Evolutionary conservation across 2,329 filamentous ascomycete species (phyloP).

Genomic region (Phialocephala subalpina): DNA sequence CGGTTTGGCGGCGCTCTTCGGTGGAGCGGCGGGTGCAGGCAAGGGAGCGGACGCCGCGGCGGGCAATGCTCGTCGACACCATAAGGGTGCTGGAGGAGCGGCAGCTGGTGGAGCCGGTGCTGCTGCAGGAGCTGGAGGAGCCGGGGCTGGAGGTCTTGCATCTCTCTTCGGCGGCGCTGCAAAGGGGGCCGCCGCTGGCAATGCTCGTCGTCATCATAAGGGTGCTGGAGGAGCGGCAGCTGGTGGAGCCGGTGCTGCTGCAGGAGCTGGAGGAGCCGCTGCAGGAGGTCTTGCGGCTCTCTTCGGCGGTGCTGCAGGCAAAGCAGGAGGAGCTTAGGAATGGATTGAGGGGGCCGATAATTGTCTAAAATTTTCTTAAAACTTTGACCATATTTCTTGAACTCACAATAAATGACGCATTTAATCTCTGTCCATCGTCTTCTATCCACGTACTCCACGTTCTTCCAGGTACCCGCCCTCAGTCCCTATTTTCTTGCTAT

Average conservation of each 20-base stretch:
- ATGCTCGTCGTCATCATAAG: too few relatives aligned
- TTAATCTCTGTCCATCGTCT: too few relatives aligned
- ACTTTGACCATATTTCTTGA: too few relatives aligned
- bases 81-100: constrained; percentile 24
- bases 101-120: constrained; percentile 6
- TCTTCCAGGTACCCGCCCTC: too few relatives aligned
- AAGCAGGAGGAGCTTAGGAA: neutral
- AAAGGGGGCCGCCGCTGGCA: too few relatives aligned
- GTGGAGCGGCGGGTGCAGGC: neutral
- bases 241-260: constrained; percentile 13
- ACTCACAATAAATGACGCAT: too few relatives aligned
- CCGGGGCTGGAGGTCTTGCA: neutral
- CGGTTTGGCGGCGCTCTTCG: constrained; percentile 2
- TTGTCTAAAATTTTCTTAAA: too few relatives aligned
- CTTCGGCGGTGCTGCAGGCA: constrained; percentile 10
- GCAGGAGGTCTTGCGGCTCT: constrained; percentile 17
- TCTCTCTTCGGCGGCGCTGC: constrained; percentile 4
- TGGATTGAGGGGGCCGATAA: neutral
- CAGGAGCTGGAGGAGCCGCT: neutral
- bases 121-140: neutral
- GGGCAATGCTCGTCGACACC: too few relatives aligned
- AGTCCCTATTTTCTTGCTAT: too few relatives aligned
- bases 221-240: constrained; percentile 16
- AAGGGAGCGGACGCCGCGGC: too few relatives aligned
- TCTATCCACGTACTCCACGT: too few relatives aligned